These are phyloP conservation scores for Bremia lactucae DNA, from an alignment of 352 stramenopile genomes.

Conservation along the genomic window DNA sequence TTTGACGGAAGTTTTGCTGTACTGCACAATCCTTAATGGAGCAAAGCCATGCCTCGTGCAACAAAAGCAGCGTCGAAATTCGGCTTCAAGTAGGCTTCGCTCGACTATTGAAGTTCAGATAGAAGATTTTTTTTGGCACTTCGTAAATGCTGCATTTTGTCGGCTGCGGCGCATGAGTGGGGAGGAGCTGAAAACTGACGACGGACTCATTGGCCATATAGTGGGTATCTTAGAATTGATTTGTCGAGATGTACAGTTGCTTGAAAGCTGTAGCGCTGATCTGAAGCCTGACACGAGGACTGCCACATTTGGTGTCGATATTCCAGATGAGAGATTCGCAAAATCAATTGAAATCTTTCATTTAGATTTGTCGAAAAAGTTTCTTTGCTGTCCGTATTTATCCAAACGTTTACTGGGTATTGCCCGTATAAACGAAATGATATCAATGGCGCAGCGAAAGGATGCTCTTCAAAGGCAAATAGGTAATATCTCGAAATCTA, in stretches of 20 bases:
- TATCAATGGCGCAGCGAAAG: conserved; percentile 57
- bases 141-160: conserved; percentile 59
- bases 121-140: conserved; percentile 74
- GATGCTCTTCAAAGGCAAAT: conserved; percentile 57
- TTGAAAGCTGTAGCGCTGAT: conserved; percentile 24
- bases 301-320: conserved; percentile 6
- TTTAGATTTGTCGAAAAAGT: conserved; percentile 78
- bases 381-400: conserved; percentile 79
- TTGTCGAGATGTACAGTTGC: conserved; percentile 49
- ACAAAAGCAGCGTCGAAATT: conserved; percentile 45
- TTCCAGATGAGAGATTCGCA: conserved; percentile 38
- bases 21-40: conserved; percentile 53
- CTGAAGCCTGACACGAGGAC: conserved; percentile 18
- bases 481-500: conserved; percentile 38
- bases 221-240: conserved; percentile 56
- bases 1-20: conserved; percentile 54
- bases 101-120: conserved; percentile 32
- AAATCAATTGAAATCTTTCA: conserved; percentile 76
- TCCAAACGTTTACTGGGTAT: conserved; percentile 62
- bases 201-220: conserved; percentile 67
- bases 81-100: conserved; percentile 23
- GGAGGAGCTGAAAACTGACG: conserved; percentile 73
- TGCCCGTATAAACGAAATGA: conserved; percentile 62
- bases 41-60: conserved; percentile 64
- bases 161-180: conserved; percentile 52